phyloP scores from a whole-genome alignment of 1,139 yeast species.

The Groenewaldozyma sp. region DNA sequence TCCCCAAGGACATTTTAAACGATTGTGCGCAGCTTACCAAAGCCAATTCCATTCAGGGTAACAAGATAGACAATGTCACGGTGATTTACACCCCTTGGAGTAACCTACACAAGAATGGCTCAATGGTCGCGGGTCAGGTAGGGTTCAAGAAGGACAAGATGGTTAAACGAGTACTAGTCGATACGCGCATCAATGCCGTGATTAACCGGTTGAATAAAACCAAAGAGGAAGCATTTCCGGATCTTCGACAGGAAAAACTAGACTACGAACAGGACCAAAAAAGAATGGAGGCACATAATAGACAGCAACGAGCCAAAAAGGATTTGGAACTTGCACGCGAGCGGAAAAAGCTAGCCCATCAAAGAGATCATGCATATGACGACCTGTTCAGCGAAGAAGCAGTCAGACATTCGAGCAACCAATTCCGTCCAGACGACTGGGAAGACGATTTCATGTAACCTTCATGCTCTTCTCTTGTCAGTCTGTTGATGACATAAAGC shows the following conservation, averaged over 20 bases:
- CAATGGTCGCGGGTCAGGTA: conserved; percentile 81
- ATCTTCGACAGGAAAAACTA: conserved; percentile 35
- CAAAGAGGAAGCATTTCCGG: conserved; percentile 46
- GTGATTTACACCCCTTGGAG: conserved; percentile 72
- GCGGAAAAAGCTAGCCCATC: conserved; percentile 26
- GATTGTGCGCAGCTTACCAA: conserved; percentile 74
- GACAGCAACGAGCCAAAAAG: conserved; percentile 26
- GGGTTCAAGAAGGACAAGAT: conserved; percentile 53
- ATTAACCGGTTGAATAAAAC: conserved; percentile 62
- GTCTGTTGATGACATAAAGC: too few species aligned
- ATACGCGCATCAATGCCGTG: conserved; percentile 51
- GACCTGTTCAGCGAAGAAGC: conserved; percentile 47
- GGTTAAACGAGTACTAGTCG: conserved; percentile 48
- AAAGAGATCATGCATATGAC: conserved; percentile 42
- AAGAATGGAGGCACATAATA: conserved; percentile 24
- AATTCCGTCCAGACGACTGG: conserved; percentile 48
- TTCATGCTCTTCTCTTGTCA: too few species aligned
- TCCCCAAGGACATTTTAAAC: conserved; percentile 44
- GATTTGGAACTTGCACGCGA: conserved; percentile 25
- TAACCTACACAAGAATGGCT: conserved; percentile 59
- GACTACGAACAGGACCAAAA: conserved; percentile 33
- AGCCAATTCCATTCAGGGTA: conserved; percentile 72
- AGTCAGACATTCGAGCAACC: conserved; percentile 41
- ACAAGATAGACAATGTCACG: conserved; percentile 59
- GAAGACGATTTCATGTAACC: conserved; percentile 60